Base-by-base conservation (phyloP, 805 yeast species). In the Torulaspora franciscae region DNA sequence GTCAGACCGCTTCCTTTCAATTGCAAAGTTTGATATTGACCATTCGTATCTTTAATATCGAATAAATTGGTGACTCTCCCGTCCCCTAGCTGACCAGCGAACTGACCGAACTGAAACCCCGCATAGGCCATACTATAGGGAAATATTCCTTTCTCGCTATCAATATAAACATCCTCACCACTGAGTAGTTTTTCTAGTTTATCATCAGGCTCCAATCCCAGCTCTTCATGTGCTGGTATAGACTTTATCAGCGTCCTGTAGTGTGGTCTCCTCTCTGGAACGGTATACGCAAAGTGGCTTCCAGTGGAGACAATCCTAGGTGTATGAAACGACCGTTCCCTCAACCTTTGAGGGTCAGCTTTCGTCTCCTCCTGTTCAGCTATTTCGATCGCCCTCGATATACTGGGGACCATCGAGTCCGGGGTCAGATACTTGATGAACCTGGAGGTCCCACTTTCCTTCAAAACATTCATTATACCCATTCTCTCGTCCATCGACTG, bases 61-160 rank as follows among this genome's bases (percentile, higher is more conserved):
- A 91, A 90, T 36, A 91, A 67, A 57, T 85, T 87, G 6, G 82
- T 76, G 1, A 88, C 96, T 48, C 99, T 70, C 1, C 99, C 99
- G 63, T 91, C 99, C 6, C 99, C 99, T 49, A 91, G 69, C 64
- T 93, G 99, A 2, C 98, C 98, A 0, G 97, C 97, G 78, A 91
- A 91, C 52, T 78, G 79, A 2, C 99, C 98, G 70, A 93, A 91
- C 60, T 91, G 99, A 74, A 83, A 88, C 1, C 99, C 99, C 1
- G 98, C 96, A 64, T 91, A 91, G 0, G 91, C 86, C 63, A 85
- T 90, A 9, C 96, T 79, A 65, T 85, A 91, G 0, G 99, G 98
- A 53, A 78, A 79, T 1, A 84, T 74, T 5, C 61, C 57, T 7
- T 58, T 73, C 5, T 57, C 53, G 10, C 55, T 58, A 26, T 72